Evolutionary conservation across 306 rosid species (phyloP), one percentile per base, ranked within the genome.

Genomic region (Neltuma alba): DNA sequence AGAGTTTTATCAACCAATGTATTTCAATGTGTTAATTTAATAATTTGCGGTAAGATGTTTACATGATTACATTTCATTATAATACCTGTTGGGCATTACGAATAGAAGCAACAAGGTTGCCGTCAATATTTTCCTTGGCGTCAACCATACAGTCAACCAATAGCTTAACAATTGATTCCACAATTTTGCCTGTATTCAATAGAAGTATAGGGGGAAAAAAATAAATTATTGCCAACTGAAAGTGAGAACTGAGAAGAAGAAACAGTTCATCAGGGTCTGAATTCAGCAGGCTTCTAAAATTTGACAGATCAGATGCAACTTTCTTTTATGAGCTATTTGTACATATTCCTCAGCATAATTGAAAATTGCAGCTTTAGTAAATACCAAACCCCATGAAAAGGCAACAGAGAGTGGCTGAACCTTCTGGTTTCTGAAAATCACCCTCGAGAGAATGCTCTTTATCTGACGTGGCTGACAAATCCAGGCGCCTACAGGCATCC

Each of bases 401-500:
- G 58, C 5, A 50, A 50, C 9, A 50, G 58, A 20, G 58, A 50
- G 58, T 50, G 27, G 58, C 12, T 50, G 20, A 50, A 57, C 63
- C 99, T 95, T 95, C 92, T 72, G 37, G 82, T 73, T 85, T 87
- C 57, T 42, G 61, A 71, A 60, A 60, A 71, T 72, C 84, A 71
- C 72, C 86, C 81, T 81, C 88, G 37, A 27, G 41, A 6, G 90
- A 62, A 25, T 52, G 80, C 30, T 37, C 80, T 65, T 87, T 92
- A 68, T 91, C 97, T 5, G 72, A 50, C n/a, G 70, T 42, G 42
- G 83, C 80, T 34, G 94, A 68, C 92, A 92, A 84, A 86, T 95
- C 94, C 87, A 93, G 88, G 72, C 75, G 89, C 82, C 87, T 87
- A 69, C 92, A 91, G 44, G 97, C 82, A 75, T 91, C 94, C 9